Base-by-base conservation (phyloP, 2,329 filamentous ascomycete genomes). In the Epichloe gansuensis region DNA sequence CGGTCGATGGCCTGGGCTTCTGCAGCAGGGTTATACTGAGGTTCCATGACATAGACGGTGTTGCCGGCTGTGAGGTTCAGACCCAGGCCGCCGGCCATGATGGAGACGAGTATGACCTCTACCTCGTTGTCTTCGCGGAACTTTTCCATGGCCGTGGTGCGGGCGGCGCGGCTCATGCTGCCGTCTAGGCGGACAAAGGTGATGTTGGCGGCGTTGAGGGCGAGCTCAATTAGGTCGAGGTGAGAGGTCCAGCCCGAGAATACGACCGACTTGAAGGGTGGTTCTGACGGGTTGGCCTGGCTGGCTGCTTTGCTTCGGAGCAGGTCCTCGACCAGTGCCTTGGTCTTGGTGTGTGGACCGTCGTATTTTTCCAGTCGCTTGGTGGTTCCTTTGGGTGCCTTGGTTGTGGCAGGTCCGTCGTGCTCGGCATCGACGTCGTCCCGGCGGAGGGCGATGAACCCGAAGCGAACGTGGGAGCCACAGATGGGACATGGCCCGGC, bases 221-320 rank as follows among this genome's bases (percentile, higher is more conserved):
- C 91, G 48, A 88, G 76, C 63, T 93, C 83, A 59, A 98, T 95
- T 21, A 98, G 79, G 65, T 97, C 91, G 15, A 98, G 80, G 64
- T 97, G 91, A 0, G 86, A 85, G 0, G 93, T 97, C 91, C 93
- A 97, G n/a, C 84, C 85, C 0, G 90, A 95, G 69, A 97, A 97
- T 6, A 98, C 83, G 13, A 98, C 90, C 28, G 88, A 93, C 67
- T 95, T 97, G 69, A 88, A 86, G 0, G 91, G 91, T 0, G 81
- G 78, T 62, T 91, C 81, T 11, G 78, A 70, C 0, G 82, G 80
- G 9, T 80, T 73, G 0, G 70, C 71, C 39, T 77, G 75, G 55
- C 82, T 88, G 63, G 84, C 80, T 0, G 74, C 73, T 53, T 82
- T 80, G 50, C 82, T 81, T 49, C 75, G 73, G 1, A 86, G 67